phyloP scores from a whole-genome alignment of 352 stramenopile species.

The Aphanomyces astaci region DNA sequence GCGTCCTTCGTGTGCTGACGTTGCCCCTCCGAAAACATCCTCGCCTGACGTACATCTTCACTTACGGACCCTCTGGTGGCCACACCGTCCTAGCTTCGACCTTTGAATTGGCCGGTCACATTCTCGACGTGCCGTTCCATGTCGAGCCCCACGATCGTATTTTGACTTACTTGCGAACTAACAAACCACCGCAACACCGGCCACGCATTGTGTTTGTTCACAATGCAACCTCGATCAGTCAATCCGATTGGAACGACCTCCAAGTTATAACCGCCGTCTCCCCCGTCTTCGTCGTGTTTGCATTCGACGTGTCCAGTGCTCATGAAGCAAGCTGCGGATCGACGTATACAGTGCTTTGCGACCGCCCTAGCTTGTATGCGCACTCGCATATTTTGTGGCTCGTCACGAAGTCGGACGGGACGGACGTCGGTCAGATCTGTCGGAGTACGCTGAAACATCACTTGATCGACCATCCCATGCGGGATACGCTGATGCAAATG shows the following conservation, averaged over 20 bases:
- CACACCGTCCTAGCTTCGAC: not conserved
- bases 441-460: not conserved
- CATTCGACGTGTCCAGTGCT: not conserved
- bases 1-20: slow-evolving; percentile 6
- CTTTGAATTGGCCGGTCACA: not conserved
- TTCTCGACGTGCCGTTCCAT: not conserved
- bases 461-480: not conserved
- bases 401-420: not conserved
- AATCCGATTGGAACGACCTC: not conserved
- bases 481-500: not conserved
- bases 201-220: not conserved
- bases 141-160: not conserved
- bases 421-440: not conserved
- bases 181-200: not conserved
- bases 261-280: too few species aligned
- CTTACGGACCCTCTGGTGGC: not conserved
- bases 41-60: not conserved
- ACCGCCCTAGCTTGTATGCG: not conserved
- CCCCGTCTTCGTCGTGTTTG: not conserved
- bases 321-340: not conserved
- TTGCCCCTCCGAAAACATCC: not conserved
- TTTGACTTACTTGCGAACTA: not conserved
- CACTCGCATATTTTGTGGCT: slow-evolving; percentile 4
- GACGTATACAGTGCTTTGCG: not conserved
- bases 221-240: not conserved